These are phyloP conservation scores for Colletotrichum melonis DNA, from an alignment of 2,329 filamentous ascomycete genomes.

Conservation along the genomic window DNA sequence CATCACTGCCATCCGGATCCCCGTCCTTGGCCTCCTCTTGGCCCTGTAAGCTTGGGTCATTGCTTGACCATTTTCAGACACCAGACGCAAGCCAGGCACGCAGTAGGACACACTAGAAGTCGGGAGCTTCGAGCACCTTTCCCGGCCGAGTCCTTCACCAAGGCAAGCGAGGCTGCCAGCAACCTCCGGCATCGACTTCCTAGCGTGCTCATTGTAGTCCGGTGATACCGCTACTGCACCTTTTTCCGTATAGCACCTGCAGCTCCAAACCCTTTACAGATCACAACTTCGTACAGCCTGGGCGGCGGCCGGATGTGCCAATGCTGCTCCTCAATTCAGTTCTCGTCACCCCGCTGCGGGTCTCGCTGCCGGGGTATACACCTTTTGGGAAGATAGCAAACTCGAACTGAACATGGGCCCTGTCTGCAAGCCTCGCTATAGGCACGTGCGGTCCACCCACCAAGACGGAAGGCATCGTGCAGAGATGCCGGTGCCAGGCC, in stretches of 20 bases:
- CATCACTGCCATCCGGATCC: neutral
- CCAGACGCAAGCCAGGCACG: neutral
- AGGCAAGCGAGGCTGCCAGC: neutral
- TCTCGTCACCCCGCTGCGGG: neutral
- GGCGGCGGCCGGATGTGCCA: neutral
- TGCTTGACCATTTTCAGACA: neutral
- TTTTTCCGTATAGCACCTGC: neutral
- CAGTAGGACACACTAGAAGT: neutral
- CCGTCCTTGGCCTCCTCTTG: constrained; percentile 12
- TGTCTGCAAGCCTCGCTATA: constrained; percentile 8
- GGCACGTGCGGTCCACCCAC: constrained; percentile 16
- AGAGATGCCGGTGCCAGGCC: neutral
- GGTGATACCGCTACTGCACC: constrained; percentile 6
- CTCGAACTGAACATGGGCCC: constrained; percentile 12
- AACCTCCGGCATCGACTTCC: neutral
- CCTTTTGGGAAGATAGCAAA: constrained; percentile 16
- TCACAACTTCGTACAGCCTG: neutral
- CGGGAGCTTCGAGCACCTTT: neutral
- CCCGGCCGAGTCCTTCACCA: neutral
- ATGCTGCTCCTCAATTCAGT: neutral
- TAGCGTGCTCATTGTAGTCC: neutral
- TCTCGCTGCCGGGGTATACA: neutral
- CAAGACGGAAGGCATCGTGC: neutral
- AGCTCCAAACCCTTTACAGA: neutral
- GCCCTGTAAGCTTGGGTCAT: constrained; percentile 8